These are phyloP conservation scores for Penicillium egyptiacum DNA, from an alignment of 495 filamentous ascomycete genomes.

Conservation along the genomic window DNA sequence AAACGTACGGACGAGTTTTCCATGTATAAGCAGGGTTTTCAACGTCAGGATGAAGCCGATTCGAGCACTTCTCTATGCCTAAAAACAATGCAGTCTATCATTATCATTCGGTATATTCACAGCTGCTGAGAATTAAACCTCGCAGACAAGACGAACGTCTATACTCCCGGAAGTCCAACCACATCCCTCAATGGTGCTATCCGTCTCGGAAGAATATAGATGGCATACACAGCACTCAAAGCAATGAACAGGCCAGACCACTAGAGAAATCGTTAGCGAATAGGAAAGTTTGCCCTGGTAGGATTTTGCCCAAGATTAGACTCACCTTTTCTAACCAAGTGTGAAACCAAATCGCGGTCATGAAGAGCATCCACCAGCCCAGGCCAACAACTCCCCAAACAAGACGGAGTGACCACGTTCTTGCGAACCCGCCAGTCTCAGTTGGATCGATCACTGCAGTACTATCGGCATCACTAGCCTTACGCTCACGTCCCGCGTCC, in stretches of 20 bases:
- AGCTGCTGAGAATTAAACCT: neutral
- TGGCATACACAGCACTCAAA: constrained; percentile 62
- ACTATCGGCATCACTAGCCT: constrained; percentile 33
- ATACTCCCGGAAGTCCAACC: constrained; percentile 76
- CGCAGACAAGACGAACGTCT: constrained; percentile 13
- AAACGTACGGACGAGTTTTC: too few relatives aligned
- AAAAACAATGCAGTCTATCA: constrained; percentile 19
- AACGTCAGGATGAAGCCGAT: neutral
- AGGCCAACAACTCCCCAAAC: constrained; percentile 53
- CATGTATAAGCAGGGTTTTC: neutral
- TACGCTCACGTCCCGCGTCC: constrained; percentile 50
- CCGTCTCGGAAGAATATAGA: constrained; percentile 75
- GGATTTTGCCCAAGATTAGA: constrained; percentile 4
- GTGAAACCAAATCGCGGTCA: constrained; percentile 97
- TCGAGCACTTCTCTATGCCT: neutral
- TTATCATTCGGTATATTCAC: constrained; percentile 18
- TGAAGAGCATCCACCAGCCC: constrained; percentile 91
- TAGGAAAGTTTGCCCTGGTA: neutral
- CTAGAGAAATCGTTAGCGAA: constrained; percentile 42
- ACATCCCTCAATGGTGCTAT: constrained; percentile 61
- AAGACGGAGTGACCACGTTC: constrained; percentile 52
- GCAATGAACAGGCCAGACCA: constrained; percentile 73
- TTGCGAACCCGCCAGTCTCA: constrained; percentile 26
- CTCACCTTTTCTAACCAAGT: constrained; percentile 95
- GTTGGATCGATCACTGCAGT: neutral